A percentile compares a stretch with the other conserved stretches of the same genome.
These are phyloP conservation scores for Colletotrichum navitas DNA, from an alignment of 2,329 filamentous ascomycete species.

Conservation along the genomic window DNA sequence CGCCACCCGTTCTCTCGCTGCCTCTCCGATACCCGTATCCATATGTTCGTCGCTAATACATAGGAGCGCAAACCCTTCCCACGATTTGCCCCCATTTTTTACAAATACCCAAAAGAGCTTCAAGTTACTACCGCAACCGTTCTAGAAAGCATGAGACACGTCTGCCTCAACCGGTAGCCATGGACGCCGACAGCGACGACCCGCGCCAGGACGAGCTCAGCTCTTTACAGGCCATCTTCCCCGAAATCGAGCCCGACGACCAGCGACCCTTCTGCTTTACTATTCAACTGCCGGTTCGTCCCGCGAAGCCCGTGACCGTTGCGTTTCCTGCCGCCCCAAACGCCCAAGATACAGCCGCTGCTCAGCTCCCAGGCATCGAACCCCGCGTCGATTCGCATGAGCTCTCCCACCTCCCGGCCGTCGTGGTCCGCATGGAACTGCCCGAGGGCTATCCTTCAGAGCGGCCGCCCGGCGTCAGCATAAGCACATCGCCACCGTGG, in stretches of 20 bases:
- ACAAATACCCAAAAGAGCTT: neutral
- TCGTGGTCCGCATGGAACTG: constrained; percentile 66
- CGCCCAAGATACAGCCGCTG: constrained; percentile 35
- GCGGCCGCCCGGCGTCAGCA: constrained; percentile 61
- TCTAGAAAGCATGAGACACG: constrained; percentile 33
- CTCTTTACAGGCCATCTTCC: constrained; percentile 74
- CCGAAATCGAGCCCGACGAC: constrained; percentile 67
- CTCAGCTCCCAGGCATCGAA: constrained; percentile 34
- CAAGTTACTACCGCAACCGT: neutral
- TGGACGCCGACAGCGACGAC: constrained; percentile 60
- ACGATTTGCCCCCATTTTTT: neutral
- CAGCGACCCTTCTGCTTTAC: constrained; percentile 62
- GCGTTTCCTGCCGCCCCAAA: constrained; percentile 63
- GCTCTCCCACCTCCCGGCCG: constrained; percentile 69
- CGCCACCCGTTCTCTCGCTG: constrained; percentile 25
- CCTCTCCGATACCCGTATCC: constrained; percentile 14
- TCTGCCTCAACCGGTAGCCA: constrained; percentile 42
- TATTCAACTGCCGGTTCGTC: constrained; percentile 70
- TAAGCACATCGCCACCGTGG: constrained; percentile 71
- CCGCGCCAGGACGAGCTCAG: constrained; percentile 70
- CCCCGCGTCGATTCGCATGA: constrained; percentile 59
- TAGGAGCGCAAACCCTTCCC: neutral
- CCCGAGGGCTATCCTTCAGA: constrained; percentile 70
- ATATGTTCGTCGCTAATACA: constrained; percentile 21
- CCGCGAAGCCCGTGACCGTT: constrained; percentile 67